These are phyloP conservation scores for Mollisia scopiformis DNA, from an alignment of 2,329 filamentous ascomycete species.

Conservation along the genomic window DNA sequence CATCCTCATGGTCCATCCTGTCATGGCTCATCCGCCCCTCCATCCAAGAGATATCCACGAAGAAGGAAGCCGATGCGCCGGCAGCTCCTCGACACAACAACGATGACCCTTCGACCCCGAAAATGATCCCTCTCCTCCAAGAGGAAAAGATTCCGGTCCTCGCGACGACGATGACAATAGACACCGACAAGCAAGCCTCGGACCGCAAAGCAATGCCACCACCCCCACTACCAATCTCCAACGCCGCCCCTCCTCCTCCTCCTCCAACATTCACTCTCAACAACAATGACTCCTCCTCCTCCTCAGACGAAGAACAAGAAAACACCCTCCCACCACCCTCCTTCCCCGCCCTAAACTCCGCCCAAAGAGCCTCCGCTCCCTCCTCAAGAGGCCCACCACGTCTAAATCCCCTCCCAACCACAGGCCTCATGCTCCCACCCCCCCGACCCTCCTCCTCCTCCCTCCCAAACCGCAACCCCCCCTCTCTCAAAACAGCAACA, in stretches of 20 bases:
- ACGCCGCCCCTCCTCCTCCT: constrained; percentile 53
- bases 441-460: constrained; percentile 40
- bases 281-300: too few relatives aligned
- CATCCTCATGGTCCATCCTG: constrained; percentile 49
- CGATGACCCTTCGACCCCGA: not conserved
- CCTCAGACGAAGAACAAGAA: too few relatives aligned
- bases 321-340: too few relatives aligned
- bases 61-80: constrained; percentile 18
- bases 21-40: constrained; percentile 31
- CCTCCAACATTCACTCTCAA: too few relatives aligned
- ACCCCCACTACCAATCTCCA: constrained; percentile 49
- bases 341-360: constrained; percentile 56
- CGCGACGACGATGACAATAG: not conserved
- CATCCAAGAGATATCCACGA: constrained; percentile 12
- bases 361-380: constrained; percentile 49
- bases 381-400: constrained; percentile 22
- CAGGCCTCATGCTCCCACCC: constrained; percentile 27
- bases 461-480: constrained; percentile 44
- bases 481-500: constrained; percentile 39
- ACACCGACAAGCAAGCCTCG: constrained; percentile 18
- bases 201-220: constrained; percentile 37
- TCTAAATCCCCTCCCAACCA: constrained; percentile 20
- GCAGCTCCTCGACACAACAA: not conserved
- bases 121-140: not conserved
- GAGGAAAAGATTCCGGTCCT: not conserved